Base-by-base conservation (phyloP, 2,329 filamentous ascomycete genomes). In the Trichophyton mentagrophytes region DNA sequence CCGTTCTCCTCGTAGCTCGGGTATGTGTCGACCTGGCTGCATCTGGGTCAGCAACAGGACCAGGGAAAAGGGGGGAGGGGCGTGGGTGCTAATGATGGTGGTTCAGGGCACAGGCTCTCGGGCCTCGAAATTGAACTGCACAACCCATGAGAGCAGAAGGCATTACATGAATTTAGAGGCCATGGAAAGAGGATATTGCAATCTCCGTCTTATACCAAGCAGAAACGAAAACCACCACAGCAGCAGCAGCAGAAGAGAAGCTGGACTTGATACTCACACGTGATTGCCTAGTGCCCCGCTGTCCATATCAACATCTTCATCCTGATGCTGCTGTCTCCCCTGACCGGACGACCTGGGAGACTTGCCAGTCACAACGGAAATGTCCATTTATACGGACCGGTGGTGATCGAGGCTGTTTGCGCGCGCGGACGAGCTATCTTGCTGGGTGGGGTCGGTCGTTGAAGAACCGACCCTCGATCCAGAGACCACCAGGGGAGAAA, bases 1-100 rank as follows among this genome's bases (percentile, higher is more conserved):
- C 83, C 86, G 73, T 90, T 85, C 70, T 88, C 85, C 67, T 81
- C 80, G 66, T 82, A 77, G 64, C 71, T 71, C 7, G 69, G 69
- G 61, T 77, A 73, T 58, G 66, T 69, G 57, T 74, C 72, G 57
- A 68, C 65, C 58, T 68, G 67, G 64, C 73, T 75, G 66, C 44
- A 30, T 61, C 46, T 61, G 25, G 57, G 59, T 46, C 11, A 20
- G 57, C 44, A 62, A 20, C n/a, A 44, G n/a, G 40, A 13, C n/a
- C n/a, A 44, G 56, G 49, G 17, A 61, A 30, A 8, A 57, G 6
- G 25, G 33, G 33, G 33, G 33, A 38, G 33, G 27, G 6, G 33
- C 11, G 33, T 38, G 33, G 33, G 11, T 11, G 33, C 33, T 38
- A 9, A 38, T 38, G 33, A 13, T 38, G 13, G 11, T 2, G 33